Evolutionary conservation across 129 eudicot species (phyloP).

Genomic region (Ambrosia artemisiifolia): DNA sequence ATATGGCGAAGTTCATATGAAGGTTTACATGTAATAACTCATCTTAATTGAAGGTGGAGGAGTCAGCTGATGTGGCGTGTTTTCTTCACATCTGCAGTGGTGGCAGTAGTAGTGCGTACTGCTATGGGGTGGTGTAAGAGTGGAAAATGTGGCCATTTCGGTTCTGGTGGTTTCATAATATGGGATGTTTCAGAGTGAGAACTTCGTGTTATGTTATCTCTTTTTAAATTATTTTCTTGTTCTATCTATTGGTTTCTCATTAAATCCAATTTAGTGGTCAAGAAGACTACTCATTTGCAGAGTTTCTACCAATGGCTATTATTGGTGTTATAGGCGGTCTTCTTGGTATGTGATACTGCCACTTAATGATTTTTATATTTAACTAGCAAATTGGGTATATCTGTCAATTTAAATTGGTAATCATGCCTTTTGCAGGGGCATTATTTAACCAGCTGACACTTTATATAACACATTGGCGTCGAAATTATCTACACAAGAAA

Average conservation of each 20-base stretch:
- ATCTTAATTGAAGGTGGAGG: slow-evolving; percentile 77
- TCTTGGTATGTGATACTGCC: slow-evolving; percentile 57
- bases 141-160: slow-evolving; percentile 93
- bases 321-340: slow-evolving; percentile 98
- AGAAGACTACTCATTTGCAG: slow-evolving; percentile 96
- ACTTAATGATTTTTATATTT: neutral
- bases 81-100: slow-evolving; percentile 98
- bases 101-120: slow-evolving; percentile 93
- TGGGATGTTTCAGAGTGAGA: slow-evolving; percentile 94
- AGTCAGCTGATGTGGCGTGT: slow-evolving; percentile 99
- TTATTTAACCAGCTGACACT: slow-evolving; percentile 88
- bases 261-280: slow-evolving; percentile 67
- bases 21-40: neutral
- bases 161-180: slow-evolving; percentile 97
- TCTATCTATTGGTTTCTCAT: slow-evolving; percentile 23
- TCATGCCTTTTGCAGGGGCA: slow-evolving; percentile 52
- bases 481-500: slow-evolving; percentile 90
- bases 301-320: slow-evolving; percentile 96
- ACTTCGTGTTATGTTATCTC: slow-evolving; percentile 21
- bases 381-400: neutral
- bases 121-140: slow-evolving; percentile 98
- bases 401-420: slow-evolving; percentile 4
- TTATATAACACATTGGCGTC: slow-evolving; percentile 83
- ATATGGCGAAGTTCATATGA: neutral
- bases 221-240: slow-evolving; percentile 8